A percentile compares a stretch with the other conserved stretches of the same genome.
phyloP scores from a whole-genome alignment of 495 filamentous ascomycete genomes.

The Tuber calosporum region DNA sequence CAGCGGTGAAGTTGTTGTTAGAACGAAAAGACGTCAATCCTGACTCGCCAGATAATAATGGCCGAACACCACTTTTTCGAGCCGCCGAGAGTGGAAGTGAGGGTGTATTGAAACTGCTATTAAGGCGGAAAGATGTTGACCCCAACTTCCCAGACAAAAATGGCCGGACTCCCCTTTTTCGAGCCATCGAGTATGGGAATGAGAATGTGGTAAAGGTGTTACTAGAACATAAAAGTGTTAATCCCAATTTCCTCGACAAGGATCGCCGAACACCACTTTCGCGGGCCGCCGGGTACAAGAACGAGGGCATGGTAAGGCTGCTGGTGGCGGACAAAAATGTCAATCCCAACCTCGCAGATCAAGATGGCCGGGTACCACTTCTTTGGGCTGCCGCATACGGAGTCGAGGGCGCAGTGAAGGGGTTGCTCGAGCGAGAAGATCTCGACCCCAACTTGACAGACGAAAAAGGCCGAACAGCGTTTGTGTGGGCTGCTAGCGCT shows the following conservation, averaged over 20 bases:
- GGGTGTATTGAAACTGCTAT: background rate
- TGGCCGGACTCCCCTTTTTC: background rate
- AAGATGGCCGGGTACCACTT: background rate
- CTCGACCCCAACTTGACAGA: background rate
- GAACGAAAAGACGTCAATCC: background rate
- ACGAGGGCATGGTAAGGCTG: background rate
- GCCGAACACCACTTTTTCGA: background rate
- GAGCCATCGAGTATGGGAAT: background rate
- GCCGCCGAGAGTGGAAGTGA: background rate
- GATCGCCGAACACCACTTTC: background rate
- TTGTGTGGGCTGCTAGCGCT: background rate
- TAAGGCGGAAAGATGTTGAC: background rate
- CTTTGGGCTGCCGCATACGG: background rate
- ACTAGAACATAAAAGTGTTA: background rate
- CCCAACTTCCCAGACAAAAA: background rate
- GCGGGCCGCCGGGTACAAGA: background rate
- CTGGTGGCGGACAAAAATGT: background rate
- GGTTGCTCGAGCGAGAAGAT: background rate
- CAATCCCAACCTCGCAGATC: background rate
- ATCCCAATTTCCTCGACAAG: background rate
- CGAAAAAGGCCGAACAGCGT: background rate
- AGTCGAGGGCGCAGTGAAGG: background rate
- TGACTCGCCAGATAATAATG: constrained; percentile 1
- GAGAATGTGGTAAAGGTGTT: background rate
- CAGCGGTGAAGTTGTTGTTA: background rate